Evolutionary conservation across 1,284 basidiomycete genomes (phyloP).

Genomic region (Moniliella sp.): DNA sequence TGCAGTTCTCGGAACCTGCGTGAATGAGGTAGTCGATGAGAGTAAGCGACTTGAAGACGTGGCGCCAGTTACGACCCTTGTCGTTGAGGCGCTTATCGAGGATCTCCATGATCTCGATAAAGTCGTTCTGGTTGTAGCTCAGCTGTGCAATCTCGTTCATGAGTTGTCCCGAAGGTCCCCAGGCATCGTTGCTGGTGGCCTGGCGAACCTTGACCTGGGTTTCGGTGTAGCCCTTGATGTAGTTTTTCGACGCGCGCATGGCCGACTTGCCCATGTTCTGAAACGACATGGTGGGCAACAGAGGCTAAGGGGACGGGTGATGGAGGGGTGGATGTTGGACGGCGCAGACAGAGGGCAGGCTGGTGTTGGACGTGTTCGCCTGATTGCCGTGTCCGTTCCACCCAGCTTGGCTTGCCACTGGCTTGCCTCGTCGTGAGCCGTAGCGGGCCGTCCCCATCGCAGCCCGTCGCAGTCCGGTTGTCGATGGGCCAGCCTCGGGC

Average conservation of each 20-base stretch:
- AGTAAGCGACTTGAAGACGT: constrained; percentile 97
- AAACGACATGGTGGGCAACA: constrained; percentile 4
- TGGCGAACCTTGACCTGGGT: constrained; percentile 84
- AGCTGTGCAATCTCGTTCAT: constrained; percentile 98
- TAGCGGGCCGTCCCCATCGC: too few species aligned
- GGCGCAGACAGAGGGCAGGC: too few species aligned
- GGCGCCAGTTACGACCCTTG: constrained; percentile 99
- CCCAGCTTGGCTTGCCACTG: too few species aligned
- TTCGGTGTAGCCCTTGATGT: constrained; percentile 28
- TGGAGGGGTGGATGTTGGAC: too few species aligned
- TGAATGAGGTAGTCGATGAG: constrained; percentile 90
- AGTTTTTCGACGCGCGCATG: constrained; percentile 31
- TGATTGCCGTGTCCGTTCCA: too few species aligned
- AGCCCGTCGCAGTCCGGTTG: too few species aligned
- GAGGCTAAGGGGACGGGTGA: too few species aligned
- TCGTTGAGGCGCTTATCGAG: constrained; percentile 94
- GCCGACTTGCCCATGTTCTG: constrained; percentile 30
- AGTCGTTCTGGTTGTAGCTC: constrained; percentile 91
- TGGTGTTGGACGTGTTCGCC: too few species aligned
- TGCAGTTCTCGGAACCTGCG: constrained; percentile 88
- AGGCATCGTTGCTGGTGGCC: constrained; percentile 98
- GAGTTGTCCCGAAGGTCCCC: constrained; percentile 80
- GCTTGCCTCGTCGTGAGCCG: too few species aligned
- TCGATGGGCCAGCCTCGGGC: too few species aligned
- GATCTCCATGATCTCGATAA: constrained; percentile 99